Evolutionary conservation across 202 grass and related monocot species (phyloP), one percentile per base, ranked within the genome.

Genomic region (Musa balbisiana): DNA sequence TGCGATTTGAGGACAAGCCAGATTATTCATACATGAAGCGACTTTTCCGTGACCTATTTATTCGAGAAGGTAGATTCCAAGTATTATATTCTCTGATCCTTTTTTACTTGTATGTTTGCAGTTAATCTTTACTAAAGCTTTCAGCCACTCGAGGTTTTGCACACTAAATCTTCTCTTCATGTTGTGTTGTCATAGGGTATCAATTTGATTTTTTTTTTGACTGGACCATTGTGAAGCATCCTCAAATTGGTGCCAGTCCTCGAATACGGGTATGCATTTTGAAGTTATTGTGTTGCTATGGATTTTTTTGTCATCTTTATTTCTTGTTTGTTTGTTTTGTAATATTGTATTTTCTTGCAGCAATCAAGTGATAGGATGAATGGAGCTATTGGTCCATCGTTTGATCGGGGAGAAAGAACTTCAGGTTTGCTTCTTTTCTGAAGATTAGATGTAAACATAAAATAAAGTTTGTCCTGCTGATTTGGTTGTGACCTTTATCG

Each of bases 171-270:
- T 22, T 15, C 9, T 73, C 71, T 27, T 22, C 0, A 73, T 73
- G 75, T 55, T 76, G 55, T 15, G 78, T 84, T 63, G 78, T 75
- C 81, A 23, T 80, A 99, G 96, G 91, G 25, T 92, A 81, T 77
- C 89, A 99, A 49, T 87, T 80, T 85, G 96, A 99, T 85, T 90
- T 90, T 90, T 79, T 93, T 72, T 99, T 92, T 81, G 96, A 99
- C 75, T 99, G 96, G 96, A 99, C 96, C 9, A 58, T 79, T 75
- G 79, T 87, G 33, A 95, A 84, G 78, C 82, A 84, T 88, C 86
- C 86, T 76, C 91, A 99, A 82, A 85, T 63, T 78, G 73, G 79
- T 9, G 83, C 86, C 29, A 90, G 73, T 86, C 87, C 79, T 74
- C 85, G 81, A 90, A 73, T 82, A 25, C 84, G 85, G 82, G 91